A percentile compares a stretch with the other conserved stretches of the same genome.
phyloP scores from a whole-genome alignment of 345 rosid genomes.

The Limnanthes douglasii region DNA sequence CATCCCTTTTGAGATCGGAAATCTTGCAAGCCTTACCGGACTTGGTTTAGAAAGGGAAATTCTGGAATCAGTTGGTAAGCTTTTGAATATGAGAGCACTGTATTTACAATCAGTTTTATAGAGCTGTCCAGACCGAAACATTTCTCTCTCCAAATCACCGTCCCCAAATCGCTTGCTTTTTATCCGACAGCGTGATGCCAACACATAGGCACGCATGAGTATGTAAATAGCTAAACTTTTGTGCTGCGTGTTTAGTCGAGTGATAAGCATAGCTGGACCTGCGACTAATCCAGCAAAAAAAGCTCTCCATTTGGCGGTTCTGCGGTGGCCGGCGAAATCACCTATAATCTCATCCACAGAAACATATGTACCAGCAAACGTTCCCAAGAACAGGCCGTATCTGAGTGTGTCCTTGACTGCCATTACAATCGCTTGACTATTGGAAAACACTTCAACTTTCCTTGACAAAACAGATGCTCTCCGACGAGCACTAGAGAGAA shows the following conservation, averaged over 20 bases:
- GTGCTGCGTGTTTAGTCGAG: constrained; percentile 69
- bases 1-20: no score
- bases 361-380: constrained; percentile 82
- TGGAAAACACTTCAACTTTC: constrained; percentile 40
- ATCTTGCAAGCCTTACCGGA: no score
- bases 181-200: constrained; percentile 88
- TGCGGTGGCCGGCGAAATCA: constrained; percentile 58
- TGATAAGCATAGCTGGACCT: constrained; percentile 93
- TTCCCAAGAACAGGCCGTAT: constrained; percentile 83
- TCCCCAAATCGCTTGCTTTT: constrained; percentile 81
- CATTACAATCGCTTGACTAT: constrained; percentile 46
- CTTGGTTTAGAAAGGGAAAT: no score
- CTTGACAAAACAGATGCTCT: constrained; percentile 28
- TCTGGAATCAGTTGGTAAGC: no score
- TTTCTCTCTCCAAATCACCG: no score
- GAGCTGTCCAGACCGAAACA: no score
- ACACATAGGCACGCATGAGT: constrained; percentile 85
- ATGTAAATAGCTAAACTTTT: constrained; percentile 82
- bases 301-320: constrained; percentile 89
- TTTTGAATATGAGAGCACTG: no score
- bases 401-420: constrained; percentile 79
- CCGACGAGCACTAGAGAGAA: constrained; percentile 53
- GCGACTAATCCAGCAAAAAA: constrained; percentile 78
- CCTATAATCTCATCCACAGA: constrained; percentile 71
- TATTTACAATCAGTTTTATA: no score